Conservation (phyloP, 495 filamentous ascomycete genomes). For the Podospora sp. region DNA sequence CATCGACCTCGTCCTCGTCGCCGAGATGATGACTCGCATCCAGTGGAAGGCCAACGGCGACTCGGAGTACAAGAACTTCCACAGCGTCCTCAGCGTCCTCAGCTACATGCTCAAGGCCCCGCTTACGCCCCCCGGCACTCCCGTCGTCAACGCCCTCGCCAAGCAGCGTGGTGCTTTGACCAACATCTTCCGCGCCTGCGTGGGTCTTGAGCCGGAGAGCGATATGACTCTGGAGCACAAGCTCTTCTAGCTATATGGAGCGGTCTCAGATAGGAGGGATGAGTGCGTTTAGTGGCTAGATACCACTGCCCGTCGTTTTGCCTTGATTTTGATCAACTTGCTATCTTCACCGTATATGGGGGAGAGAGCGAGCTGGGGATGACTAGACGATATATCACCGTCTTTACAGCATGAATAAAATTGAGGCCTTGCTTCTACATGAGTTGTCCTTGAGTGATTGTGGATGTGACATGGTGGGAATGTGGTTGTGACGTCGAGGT, state of each 20-base stretch:
- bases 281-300: background rate
- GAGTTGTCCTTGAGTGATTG: background rate
- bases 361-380: background rate
- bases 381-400: background rate
- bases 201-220: conserved; percentile 95
- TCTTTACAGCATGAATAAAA: background rate
- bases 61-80: conserved; percentile 84
- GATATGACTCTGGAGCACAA: conserved; percentile 99
- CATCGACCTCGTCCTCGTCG: conserved; percentile 88
- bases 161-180: conserved; percentile 95
- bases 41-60: conserved; percentile 72
- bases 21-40: conserved; percentile 98
- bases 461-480: background rate
- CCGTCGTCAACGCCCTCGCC: conserved; percentile 91
- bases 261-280: background rate
- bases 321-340: background rate
- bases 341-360: background rate
- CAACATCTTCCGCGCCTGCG: conserved; percentile 98
- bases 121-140: conserved; percentile 90
- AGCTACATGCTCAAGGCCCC: conserved; percentile 99
- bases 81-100: conserved; percentile 94
- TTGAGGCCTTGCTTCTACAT: background rate
- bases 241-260: conserved; percentile 62
- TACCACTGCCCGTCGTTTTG: background rate
- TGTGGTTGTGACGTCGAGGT: background rate